Evolutionary conservation across 495 filamentous ascomycete genomes (phyloP), one percentile per base, ranked within the genome.

Genomic region (Hypomontagnella submonticulosa): DNA sequence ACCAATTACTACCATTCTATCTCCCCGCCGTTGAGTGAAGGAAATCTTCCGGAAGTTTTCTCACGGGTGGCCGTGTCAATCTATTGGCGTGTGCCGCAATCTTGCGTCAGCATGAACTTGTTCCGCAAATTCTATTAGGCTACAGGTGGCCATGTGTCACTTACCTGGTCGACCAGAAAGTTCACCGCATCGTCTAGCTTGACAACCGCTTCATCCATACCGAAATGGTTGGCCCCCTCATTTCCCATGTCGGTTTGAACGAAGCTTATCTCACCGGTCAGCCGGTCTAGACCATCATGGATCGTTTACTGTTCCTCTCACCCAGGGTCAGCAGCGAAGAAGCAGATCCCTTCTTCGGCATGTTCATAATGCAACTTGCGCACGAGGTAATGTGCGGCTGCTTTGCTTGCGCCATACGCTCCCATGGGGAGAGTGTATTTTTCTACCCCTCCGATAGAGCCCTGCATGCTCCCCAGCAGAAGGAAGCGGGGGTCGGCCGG

Each of bases 361-460:
- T 47, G 32, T 18, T 47, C 32, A 34, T 15, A 52, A 67, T 81
- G 70, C 37, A 80, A 76, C 55, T 75, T 78, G 50, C 66, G 65
- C 2, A 73, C 48, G 15, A 81, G 30, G 60, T 67, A 81, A 61
- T 82, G 79, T 5, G 76, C 54, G 0, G 75, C 73, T n/a, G 61
- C 76, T 60, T 81, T 81, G 3, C 73, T 76, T 23, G 71, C 63
- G 15, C 76, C 78, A 66, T 81, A 81, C 0, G 72, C 72, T 4
- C 57, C 55, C 19, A 68, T 64, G 0, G 64, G 36, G 0, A 71
- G 48, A 30, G 66, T 62, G 4, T 61, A n/a, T 4, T 61, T 47
- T 32, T 74, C 73, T 27, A 75, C 57, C 1, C 33, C 48, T 12
- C 19, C 49, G 33, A 79, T 62, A 38, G 69, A 76, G 1, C 65